phyloP scores from a whole-genome alignment of 768 basidiomycete genomes.

The Hortiboletus campestris region DNA sequence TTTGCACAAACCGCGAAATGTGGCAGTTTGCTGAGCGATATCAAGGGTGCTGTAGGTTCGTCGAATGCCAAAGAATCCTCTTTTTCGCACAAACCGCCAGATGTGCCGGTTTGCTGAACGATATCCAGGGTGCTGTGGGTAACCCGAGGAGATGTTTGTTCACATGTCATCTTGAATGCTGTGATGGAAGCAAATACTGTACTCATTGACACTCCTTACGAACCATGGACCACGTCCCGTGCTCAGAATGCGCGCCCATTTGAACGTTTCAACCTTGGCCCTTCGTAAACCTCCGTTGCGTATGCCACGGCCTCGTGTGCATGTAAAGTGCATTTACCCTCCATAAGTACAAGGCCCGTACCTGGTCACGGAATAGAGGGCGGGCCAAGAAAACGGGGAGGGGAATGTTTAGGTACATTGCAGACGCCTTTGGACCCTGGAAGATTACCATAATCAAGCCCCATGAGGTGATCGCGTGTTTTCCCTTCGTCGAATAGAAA shows the following conservation, averaged over 20 bases:
- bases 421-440: not conserved
- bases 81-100: not conserved
- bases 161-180: not conserved
- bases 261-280: not conserved
- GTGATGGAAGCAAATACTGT: constrained; percentile 7
- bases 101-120: not conserved
- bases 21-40: not conserved
- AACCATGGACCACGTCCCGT: not conserved
- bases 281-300: constrained; percentile 6
- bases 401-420: constrained; percentile 1
- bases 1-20: not conserved
- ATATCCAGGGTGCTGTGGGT: constrained; percentile 2
- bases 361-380: constrained; percentile 18
- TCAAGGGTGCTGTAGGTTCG: constrained; percentile 7
- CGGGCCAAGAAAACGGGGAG: not conserved
- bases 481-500: not conserved
- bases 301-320: constrained; percentile 1
- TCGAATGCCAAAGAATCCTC: not conserved
- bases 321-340: not conserved
- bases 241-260: constrained; percentile 3
- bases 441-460: constrained; percentile 12
- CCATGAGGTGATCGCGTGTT: constrained; percentile 33
- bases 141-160: constrained; percentile 13
- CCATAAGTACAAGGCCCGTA: constrained; percentile 4
- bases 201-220: not conserved